Base-by-base conservation (phyloP, 306 rosid genomes). In the Pterocarpus santalinus region DNA sequence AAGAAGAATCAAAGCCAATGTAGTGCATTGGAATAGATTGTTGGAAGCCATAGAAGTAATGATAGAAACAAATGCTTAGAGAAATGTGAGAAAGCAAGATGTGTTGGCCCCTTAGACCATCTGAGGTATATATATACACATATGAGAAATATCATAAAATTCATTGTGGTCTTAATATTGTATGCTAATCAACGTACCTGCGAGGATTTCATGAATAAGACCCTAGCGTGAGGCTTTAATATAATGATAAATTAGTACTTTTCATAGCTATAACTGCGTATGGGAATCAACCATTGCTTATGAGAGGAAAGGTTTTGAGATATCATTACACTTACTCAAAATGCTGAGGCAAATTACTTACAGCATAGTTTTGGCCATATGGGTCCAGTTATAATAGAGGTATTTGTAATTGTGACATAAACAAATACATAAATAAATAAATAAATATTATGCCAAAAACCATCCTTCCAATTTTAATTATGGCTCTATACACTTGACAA, bases 1-100 rank as follows among this genome's bases (percentile, higher is more conserved):
- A 8, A 78, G 36, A 8, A 85, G 60, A 39, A 77, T 12, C 83
- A 85, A 68, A 73, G 30, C 75, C 58, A 81, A 69, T 51, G 53
- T 8, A 69, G 58, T 73, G 65, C 35, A 47, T 5, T 55, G 72
- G 53, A 77, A 36, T 10, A 49, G 49, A 8, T n/a, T 81, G 44
- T 46, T 81, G 69, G 30, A 41, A 67, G 74, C 73, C 85, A 81
- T 76, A 79, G 39, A 1, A 28, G 13, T 13, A 36, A 35, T 39
- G 38, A 47, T 4, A 5, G 2, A n/a, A 72, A 10, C 30, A 13
- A 68, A 5, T 62, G 41, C 69, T 60, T 47, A 2, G 15, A 46
- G 82, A 65, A 64, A 85, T 65, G 35, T 14, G 44, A 55, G 28
- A 30, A 55, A 69, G 63, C 33, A 32, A 75, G 70, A 14, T 61